Conservation (phyloP, 2,329 filamentous ascomycete genomes). For the Lasiodiplodia gonubiensis region DNA sequence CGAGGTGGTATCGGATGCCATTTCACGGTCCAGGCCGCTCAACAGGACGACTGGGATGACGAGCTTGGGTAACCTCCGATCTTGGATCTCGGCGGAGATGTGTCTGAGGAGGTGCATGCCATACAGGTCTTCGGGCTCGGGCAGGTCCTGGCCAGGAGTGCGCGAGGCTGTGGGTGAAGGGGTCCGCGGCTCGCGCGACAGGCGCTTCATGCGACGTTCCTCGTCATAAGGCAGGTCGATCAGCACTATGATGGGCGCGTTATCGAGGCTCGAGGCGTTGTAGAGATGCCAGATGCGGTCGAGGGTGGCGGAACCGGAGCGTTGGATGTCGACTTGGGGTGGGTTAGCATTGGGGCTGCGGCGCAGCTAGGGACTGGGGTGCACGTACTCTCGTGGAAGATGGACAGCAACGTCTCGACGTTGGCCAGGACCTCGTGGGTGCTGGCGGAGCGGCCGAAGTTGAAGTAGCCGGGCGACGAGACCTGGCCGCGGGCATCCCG, state of each 20-base stretch:
- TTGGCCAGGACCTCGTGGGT: slow-evolving; percentile 46
- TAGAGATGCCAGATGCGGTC: slow-evolving; percentile 38
- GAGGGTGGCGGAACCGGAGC: slow-evolving; percentile 47
- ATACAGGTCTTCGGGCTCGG: slow-evolving; percentile 50
- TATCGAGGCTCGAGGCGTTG: slow-evolving; percentile 40
- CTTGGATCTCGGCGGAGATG: slow-evolving; percentile 50
- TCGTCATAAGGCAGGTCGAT: slow-evolving; percentile 53
- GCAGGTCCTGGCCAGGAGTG: slow-evolving; percentile 38
- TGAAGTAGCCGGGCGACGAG: slow-evolving; percentile 44
- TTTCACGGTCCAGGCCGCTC: slow-evolving; percentile 44
- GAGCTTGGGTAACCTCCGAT: slow-evolving; percentile 47
- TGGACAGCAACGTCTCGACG: slow-evolving; percentile 47
- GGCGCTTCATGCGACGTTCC: slow-evolving; percentile 47
- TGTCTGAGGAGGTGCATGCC: slow-evolving; percentile 51
- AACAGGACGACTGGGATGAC: slow-evolving; percentile 50
- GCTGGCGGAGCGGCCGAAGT: slow-evolving; percentile 36
- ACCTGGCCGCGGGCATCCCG: slow-evolving; percentile 33
- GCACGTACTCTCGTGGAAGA: slow-evolving; percentile 49
- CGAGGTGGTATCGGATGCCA: slow-evolving; percentile 20
- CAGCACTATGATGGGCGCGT: slow-evolving; percentile 48
- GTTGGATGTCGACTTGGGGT: slow-evolving; percentile 47
- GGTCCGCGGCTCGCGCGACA: slow-evolving; percentile 49
- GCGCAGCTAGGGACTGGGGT: slow-evolving; percentile 7
- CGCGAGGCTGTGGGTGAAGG: slow-evolving; percentile 48
- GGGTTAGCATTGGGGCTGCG: slow-evolving; percentile 17